Conservation (phyloP, 768 basidiomycete species). For the Cystofilobasidium macerans region DNA sequence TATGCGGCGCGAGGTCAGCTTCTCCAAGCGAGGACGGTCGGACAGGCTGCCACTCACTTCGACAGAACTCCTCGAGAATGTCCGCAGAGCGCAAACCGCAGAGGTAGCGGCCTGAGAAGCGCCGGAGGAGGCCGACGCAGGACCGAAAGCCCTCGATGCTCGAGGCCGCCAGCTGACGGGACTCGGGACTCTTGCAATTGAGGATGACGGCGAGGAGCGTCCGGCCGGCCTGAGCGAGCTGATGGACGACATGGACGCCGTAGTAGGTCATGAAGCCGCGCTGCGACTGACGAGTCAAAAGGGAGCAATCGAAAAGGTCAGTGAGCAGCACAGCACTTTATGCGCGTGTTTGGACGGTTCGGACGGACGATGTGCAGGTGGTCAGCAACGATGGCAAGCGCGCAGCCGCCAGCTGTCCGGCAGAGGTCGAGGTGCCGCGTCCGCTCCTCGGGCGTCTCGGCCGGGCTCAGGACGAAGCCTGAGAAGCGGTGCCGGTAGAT, state of each 20-base stretch:
- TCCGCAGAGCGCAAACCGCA: slow-evolving; percentile 79
- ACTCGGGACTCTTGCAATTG: slow-evolving; percentile 68
- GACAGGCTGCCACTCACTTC: slow-evolving; percentile 45
- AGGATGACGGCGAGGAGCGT: slow-evolving; percentile 77
- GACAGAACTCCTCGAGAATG: slow-evolving; percentile 89
- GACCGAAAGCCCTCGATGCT: slow-evolving; percentile 75
- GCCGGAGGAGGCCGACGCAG: slow-evolving; percentile 71
- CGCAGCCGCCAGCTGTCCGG: slow-evolving; percentile 60
- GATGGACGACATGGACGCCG: slow-evolving; percentile 90
- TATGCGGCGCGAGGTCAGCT: slow-evolving; percentile 41
- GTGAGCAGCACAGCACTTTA: no score
- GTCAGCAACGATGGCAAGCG: slow-evolving; percentile 67
- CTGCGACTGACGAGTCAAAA: slow-evolving; percentile 41
- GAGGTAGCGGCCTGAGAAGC: slow-evolving; percentile 84
- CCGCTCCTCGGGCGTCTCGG: slow-evolving; percentile 51
- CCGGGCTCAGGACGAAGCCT: slow-evolving; percentile 36
- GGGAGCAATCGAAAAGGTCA: no score
- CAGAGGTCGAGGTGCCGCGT: slow-evolving; percentile 40
- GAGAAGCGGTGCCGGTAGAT: slow-evolving; percentile 72
- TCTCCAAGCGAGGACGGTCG: background rate
- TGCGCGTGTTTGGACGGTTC: no score
- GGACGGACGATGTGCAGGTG: slow-evolving; percentile 65
- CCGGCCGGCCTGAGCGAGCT: slow-evolving; percentile 83
- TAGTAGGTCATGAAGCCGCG: slow-evolving; percentile 89
- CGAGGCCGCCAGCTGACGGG: slow-evolving; percentile 66